Base-by-base conservation (phyloP, 495 filamentous ascomycete genomes). In the Lepidopterella palustris region DNA sequence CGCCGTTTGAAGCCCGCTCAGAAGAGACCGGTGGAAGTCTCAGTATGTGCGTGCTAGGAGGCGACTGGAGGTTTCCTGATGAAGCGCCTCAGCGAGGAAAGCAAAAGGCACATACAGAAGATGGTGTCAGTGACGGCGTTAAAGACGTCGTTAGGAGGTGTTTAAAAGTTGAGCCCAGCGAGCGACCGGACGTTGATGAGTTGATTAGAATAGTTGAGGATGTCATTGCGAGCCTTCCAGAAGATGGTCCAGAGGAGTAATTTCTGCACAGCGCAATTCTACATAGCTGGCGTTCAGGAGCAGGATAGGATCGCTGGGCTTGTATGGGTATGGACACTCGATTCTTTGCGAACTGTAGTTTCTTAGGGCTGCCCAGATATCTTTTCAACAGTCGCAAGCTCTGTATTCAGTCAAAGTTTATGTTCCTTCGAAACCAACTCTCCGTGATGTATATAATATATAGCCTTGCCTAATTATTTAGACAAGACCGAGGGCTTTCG, bases 21-120 rank as follows among this genome's bases (percentile, higher is more conserved):
- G 93, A 98, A 70, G 95, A 98, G 77, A 97, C 92, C 1, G 93
- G 93, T 57, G 93, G 93, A 20, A 92, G 86, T 66, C 74, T 98
- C 59, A 92, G 87, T 68, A 87, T 96, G 66, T 96, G 91, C 70
- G 88, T 96, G 10, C 75, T 96, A 1, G 87, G 88, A 58, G 91
- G 91, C 3, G 91, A 96, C 72, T 96, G 91, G 91, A 77, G 91
- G 55, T 96, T 96, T 74, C 90, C 90, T 0, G 91, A 95, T 61
- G 91, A 96, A 68, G 80, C 79, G 0, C 73, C 66, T 18, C 67
- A 68, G 40, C 72, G 48, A 72, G 80, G 75, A 57, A 77, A 79
- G 73, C 73, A 75, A 76, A 69, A 61, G 72, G 21, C 24, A 13
- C 79, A 61, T 77, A 77, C 54, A 2, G 64, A 88, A 82, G 73